Conservation (phyloP, 2,329 filamentous ascomycete species). For the Aspergillus caelatus region DNA sequence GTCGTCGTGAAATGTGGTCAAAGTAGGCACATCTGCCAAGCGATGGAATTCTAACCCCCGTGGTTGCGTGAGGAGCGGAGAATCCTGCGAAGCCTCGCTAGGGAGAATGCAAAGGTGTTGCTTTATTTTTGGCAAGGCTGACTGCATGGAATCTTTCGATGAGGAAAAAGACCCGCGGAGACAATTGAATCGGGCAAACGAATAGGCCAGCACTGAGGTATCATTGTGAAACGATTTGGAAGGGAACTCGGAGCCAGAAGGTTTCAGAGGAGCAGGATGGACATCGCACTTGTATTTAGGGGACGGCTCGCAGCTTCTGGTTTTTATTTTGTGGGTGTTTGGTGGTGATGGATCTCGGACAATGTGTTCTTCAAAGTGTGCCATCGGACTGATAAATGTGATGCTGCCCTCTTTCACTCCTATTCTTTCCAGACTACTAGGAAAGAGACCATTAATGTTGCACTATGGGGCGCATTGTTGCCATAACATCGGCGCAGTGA, state of each 20-base stretch:
- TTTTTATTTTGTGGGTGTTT: slow-evolving; percentile 1
- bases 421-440: neutral
- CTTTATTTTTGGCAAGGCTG: neutral
- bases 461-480: slow-evolving; percentile 4
- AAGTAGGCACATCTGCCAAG: neutral
- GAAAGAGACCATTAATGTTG: neutral
- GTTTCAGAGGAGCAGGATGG: slow-evolving; percentile 2
- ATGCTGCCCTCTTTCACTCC: neutral
- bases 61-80: neutral
- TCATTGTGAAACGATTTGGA: slow-evolving; percentile 9
- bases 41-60: neutral
- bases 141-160: neutral
- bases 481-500: neutral
- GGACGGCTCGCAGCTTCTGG: neutral
- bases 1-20: slow-evolving; percentile 18
- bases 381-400: slow-evolving; percentile 8
- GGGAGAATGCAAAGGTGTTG: neutral
- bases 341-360: slow-evolving; percentile 8
- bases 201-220: slow-evolving; percentile 5
- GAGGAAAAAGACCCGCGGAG: neutral
- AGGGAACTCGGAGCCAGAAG: neutral
- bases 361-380: slow-evolving; percentile 7
- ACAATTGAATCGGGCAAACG: slow-evolving; percentile 3
- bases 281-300: slow-evolving; percentile 1
- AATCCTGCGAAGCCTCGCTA: neutral